phyloP scores from a whole-genome alignment of 768 basidiomycete species.

The Leccinum imitatum region DNA sequence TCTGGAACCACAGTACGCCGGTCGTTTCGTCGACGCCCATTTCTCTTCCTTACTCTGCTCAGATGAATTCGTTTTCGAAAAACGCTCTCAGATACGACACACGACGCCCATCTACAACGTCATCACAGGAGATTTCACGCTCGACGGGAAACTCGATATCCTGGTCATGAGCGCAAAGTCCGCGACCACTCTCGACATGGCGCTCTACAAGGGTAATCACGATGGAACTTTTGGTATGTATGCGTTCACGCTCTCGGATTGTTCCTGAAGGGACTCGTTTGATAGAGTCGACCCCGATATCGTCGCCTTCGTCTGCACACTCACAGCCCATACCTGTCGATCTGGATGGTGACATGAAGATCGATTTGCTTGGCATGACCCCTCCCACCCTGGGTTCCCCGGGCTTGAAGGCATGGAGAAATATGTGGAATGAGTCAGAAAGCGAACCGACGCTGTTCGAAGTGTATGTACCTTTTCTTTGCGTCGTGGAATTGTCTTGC shows the following conservation, averaged over 20 bases:
- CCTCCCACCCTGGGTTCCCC: constrained; percentile 39
- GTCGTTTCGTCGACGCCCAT: neutral
- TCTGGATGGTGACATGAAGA: constrained; percentile 82
- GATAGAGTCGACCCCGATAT: constrained; percentile 39
- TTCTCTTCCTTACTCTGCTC: constrained; percentile 6
- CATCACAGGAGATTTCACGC: constrained; percentile 91
- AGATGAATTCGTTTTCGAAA: constrained; percentile 61
- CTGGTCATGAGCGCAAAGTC: constrained; percentile 77
- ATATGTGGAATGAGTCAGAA: constrained; percentile 67
- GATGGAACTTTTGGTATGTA: constrained; percentile 66
- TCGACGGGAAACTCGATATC: constrained; percentile 87
- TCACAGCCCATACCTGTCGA: constrained; percentile 88
- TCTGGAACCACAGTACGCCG: constrained; percentile 79
- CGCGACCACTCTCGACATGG: constrained; percentile 57
- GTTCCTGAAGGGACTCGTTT: neutral
- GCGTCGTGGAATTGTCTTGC: neutral
- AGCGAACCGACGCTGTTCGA: constrained; percentile 56
- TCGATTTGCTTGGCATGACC: constrained; percentile 77
- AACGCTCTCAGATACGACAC: constrained; percentile 54
- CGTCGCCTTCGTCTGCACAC: constrained; percentile 60
- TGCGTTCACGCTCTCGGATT: neutral
- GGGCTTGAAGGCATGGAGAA: constrained; percentile 71
- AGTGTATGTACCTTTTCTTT: constrained; percentile 47
- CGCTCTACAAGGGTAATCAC: constrained; percentile 64
- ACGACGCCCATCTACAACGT: constrained; percentile 67